A percentile compares a stretch with the other conserved stretches of the same genome.
These are phyloP conservation scores for Trichoderma orchidacearum DNA, from an alignment of 495 filamentous ascomycete species.

Conservation along the genomic window DNA sequence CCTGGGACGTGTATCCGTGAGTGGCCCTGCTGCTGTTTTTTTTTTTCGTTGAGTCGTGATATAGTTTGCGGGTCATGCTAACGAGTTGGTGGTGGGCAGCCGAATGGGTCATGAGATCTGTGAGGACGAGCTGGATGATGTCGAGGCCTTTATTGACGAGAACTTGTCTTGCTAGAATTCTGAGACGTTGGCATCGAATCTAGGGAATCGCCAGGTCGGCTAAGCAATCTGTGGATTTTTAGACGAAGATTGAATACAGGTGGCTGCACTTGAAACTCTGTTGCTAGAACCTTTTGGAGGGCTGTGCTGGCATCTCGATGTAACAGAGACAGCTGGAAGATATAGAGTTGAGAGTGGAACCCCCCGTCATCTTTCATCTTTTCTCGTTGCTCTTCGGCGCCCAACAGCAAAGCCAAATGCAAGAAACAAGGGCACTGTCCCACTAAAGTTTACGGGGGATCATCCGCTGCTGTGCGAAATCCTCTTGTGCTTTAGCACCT, in stretches of 20 bases:
- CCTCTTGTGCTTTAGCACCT: no score
- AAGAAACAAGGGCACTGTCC: not conserved
- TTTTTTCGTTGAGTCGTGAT: not conserved
- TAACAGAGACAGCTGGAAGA: no score
- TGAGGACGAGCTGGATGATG: constrained; percentile 61
- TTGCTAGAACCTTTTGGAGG: no score
- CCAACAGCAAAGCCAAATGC: not conserved
- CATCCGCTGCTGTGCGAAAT: not conserved
- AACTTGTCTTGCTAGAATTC: constrained; percentile 30
- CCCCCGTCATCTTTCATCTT: no score
- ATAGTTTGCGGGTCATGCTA: constrained; percentile 4
- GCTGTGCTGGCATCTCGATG: no score
- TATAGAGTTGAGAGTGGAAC: no score
- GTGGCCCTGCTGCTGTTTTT: constrained; percentile 23
- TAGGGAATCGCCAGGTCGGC: no score
- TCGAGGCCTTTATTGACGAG: constrained; percentile 58
- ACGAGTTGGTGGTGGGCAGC: constrained; percentile 24
- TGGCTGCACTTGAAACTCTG: no score
- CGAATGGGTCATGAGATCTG: constrained; percentile 59
- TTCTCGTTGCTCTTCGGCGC: not conserved
- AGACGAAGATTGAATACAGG: no score
- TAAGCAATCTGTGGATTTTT: no score
- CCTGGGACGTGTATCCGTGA: constrained; percentile 59
- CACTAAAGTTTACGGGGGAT: not conserved
- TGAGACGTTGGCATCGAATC: constrained; percentile 4